phyloP scores from a whole-genome alignment of 345 rosid genomes.

The Garcia nutans region DNA sequence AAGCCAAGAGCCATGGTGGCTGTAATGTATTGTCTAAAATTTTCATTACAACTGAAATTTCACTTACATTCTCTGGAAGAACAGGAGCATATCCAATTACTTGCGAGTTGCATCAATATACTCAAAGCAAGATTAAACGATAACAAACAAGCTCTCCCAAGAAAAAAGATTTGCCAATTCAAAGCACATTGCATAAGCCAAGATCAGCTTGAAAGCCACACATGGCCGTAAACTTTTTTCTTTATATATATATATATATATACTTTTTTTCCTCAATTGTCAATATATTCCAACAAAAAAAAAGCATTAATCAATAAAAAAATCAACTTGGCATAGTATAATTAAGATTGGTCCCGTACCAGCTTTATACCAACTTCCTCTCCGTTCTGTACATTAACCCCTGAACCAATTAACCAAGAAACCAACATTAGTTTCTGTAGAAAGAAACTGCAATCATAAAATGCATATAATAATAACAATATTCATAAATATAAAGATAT shows the following conservation, averaged over 20 bases:
- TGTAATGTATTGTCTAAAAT: neutral
- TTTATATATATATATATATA: too few relatives aligned
- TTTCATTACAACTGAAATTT: neutral
- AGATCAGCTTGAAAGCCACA: neutral
- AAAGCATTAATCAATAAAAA: neutral
- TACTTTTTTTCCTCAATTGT: neutral
- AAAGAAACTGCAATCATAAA: neutral
- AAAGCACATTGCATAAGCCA: neutral
- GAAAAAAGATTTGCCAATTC: neutral
- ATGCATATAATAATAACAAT: neutral
- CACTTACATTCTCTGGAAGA: neutral
- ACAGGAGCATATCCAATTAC: neutral
- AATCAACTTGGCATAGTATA: neutral
- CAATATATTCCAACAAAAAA: neutral
- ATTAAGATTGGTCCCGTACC: conserved; percentile 6
- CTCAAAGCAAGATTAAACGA: neutral
- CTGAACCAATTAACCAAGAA: conserved; percentile 5
- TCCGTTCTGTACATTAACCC: conserved; percentile 28
- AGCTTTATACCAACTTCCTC: conserved; percentile 31
- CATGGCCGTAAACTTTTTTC: neutral
- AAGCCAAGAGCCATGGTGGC: neutral
- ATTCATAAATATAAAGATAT: neutral
- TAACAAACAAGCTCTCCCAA: neutral
- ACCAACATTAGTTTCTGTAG: neutral
- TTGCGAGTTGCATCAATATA: neutral